Conservation (phyloP, 1,139 yeast genomes). For the Zygosaccharomyces pseudobailii region DNA sequence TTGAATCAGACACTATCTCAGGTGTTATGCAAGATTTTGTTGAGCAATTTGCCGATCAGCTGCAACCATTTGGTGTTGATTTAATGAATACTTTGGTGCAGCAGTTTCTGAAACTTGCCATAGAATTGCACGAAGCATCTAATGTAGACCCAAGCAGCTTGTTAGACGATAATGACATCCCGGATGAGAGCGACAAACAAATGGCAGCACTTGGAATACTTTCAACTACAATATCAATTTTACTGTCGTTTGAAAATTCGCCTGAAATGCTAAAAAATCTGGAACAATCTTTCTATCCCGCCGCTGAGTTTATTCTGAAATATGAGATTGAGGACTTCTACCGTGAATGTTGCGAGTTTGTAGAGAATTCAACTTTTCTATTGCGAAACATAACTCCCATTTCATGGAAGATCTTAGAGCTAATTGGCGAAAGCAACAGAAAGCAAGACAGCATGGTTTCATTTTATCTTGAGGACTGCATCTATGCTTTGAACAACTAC, state of each 20-base stretch:
- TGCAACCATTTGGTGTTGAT: conserved; percentile 91
- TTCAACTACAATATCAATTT: conserved; percentile 82
- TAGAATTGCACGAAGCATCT: conserved; percentile 62
- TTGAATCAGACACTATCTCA: conserved; percentile 83
- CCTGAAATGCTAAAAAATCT: conserved; percentile 59
- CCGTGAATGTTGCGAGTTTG: conserved; percentile 75
- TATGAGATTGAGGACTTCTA: conserved; percentile 72
- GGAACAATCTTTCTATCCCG: conserved; percentile 72
- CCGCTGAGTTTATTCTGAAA: conserved; percentile 59
- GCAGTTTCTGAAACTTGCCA: conserved; percentile 71
- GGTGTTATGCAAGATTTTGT: conserved; percentile 96
- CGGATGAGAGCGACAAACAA: conserved; percentile 62
- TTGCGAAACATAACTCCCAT: conserved; percentile 64
- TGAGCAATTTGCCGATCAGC: conserved; percentile 77
- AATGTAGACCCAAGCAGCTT: conserved; percentile 47
- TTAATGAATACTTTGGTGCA: conserved; percentile 74
- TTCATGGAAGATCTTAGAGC: conserved; percentile 70
- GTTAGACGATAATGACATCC: conserved; percentile 43
- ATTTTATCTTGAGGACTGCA: conserved; percentile 69
- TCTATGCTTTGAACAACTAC: conserved; percentile 72
- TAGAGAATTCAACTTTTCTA: conserved; percentile 80
- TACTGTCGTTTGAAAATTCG: conserved; percentile 81
- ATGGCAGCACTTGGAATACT: conserved; percentile 85
- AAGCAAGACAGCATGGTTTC: conserved; percentile 47
- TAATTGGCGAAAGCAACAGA: conserved; percentile 50